These are phyloP conservation scores for Corymbia citriodora DNA, from an alignment of 441 rosid genomes.

Conservation along the genomic window DNA sequence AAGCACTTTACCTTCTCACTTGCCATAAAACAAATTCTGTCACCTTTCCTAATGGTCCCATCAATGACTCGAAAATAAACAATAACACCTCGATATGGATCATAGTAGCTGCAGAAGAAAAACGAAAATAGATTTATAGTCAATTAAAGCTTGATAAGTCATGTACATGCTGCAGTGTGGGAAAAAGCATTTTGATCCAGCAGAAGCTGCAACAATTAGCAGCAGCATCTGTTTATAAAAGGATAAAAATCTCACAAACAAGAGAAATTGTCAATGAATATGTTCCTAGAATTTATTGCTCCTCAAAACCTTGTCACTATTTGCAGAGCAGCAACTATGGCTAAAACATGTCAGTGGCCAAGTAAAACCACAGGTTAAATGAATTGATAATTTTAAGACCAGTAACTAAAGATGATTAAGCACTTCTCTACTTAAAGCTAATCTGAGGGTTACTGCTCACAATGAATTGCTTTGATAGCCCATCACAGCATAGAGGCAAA, in stretches of 20 bases:
- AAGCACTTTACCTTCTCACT: constrained; percentile 63
- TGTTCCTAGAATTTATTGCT: not conserved
- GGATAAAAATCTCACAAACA: not conserved
- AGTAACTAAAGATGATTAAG: not conserved
- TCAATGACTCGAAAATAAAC: constrained; percentile 94
- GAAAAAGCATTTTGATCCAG: not conserved
- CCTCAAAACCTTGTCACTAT: not conserved
- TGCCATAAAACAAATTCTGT: constrained; percentile 88
- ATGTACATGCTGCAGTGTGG: not conserved
- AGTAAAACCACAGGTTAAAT: not conserved
- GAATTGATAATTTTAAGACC: not conserved
- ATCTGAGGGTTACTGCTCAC: not conserved
- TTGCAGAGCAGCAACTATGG: not conserved
- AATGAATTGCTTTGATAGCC: not conserved
- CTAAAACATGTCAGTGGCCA: not conserved
- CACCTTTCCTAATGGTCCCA: constrained; percentile 93
- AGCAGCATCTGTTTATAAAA: not conserved
- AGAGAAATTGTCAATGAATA: not conserved
- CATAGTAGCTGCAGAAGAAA: constrained; percentile 68
- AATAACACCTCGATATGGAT: constrained; percentile 96
- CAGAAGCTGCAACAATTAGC: not conserved
- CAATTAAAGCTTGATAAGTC: not conserved
- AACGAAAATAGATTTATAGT: not conserved
- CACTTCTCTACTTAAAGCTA: not conserved
- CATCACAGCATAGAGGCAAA: not conserved